Evolutionary conservation across 441 rosid genomes (phyloP).

Genomic region (Rhodomyrtus psidioides): DNA sequence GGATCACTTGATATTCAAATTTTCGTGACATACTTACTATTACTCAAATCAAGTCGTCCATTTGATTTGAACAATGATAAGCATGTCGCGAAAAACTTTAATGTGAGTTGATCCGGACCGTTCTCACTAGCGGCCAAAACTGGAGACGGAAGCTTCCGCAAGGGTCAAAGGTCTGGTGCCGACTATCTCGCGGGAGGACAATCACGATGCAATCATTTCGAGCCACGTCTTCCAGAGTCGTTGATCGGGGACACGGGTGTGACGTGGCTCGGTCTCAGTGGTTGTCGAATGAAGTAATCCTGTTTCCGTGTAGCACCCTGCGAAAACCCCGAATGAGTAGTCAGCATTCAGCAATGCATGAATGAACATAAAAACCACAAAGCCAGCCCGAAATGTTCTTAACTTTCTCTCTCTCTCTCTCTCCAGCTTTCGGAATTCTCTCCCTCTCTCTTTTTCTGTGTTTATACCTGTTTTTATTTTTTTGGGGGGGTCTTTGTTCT

Average conservation of each 20-base stretch:
- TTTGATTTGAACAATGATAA: too few relatives aligned
- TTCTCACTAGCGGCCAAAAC: background rate
- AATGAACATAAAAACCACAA: background rate
- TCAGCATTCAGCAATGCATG: background rate
- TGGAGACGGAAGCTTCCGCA: background rate
- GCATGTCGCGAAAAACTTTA: too few relatives aligned
- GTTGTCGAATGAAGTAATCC: background rate
- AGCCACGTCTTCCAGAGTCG: background rate
- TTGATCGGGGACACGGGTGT: background rate
- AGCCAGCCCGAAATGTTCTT: background rate
- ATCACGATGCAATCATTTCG: background rate
- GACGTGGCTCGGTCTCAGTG: background rate
- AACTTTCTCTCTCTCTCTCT: background rate
- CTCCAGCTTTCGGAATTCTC: too few relatives aligned
- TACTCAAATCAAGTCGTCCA: too few relatives aligned
- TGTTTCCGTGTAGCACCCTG: background rate
- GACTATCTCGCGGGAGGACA: background rate
- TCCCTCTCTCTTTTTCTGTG: background rate
- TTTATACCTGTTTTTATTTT: background rate
- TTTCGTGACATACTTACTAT: too few relatives aligned
- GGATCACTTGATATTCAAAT: too few relatives aligned
- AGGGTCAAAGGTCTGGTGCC: background rate
- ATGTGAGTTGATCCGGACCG: too few relatives aligned
- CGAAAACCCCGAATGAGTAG: background rate
- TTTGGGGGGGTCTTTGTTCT: background rate